Evolutionary conservation across 2,329 filamentous ascomycete species (phyloP).

Genomic region (Alternaria triticina): DNA sequence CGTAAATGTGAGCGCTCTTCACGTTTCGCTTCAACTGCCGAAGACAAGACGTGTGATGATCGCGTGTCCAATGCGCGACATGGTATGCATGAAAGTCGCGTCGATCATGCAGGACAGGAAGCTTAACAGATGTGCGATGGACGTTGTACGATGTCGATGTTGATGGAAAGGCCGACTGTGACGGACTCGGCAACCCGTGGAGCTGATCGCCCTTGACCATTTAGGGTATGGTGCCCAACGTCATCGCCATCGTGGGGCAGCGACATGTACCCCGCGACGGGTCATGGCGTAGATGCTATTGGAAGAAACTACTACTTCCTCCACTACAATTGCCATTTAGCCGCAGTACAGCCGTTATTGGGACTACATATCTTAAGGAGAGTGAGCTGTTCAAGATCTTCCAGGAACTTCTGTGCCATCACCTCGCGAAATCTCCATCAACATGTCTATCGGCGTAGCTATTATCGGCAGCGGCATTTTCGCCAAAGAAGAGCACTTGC

Average conservation of each 20-base stretch:
- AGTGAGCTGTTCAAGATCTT: not conserved
- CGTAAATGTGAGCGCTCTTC: not conserved
- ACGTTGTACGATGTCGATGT: not conserved
- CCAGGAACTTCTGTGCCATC: not conserved
- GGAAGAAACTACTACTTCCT: conserved; percentile 2
- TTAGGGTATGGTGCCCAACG: conserved; percentile 24
- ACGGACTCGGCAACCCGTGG: not conserved
- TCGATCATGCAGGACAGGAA: not conserved
- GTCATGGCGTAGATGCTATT: conserved; percentile 10
- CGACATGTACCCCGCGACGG: conserved; percentile 12
- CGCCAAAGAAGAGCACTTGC: conserved; percentile 65
- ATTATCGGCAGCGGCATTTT: conserved; percentile 70
- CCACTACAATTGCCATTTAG: conserved; percentile 23
- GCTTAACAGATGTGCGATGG: not conserved
- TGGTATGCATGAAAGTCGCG: not conserved
- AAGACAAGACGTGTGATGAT: not conserved
- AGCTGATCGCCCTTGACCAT: conserved; percentile 17
- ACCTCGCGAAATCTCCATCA: not conserved
- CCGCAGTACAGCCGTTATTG: conserved; percentile 15
- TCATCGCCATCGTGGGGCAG: conserved; percentile 23
- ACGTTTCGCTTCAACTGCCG: not conserved
- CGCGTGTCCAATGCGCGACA: not conserved
- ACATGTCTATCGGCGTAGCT: conserved; percentile 59
- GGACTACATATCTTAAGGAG: not conserved
- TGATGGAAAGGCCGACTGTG: not conserved